phyloP scores from a whole-genome alignment of 2,329 filamentous ascomycete species.

The Penicillium sp. region DNA sequence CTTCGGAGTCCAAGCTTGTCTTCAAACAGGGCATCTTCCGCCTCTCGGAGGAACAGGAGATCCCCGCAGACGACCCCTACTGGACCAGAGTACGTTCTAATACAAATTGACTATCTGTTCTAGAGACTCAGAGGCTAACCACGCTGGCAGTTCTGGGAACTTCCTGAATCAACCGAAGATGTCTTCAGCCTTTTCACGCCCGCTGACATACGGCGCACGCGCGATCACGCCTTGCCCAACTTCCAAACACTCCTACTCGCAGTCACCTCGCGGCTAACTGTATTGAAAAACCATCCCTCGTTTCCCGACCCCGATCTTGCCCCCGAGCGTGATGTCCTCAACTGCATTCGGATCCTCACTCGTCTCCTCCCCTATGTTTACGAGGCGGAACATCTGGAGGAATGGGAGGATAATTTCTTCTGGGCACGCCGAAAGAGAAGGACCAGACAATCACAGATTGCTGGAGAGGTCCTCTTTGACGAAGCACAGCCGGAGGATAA shows the following conservation, averaged over 20 bases:
- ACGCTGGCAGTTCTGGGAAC: constrained; percentile 79
- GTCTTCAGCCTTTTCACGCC: constrained; percentile 94
- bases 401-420: constrained; percentile 93
- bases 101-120: not conserved
- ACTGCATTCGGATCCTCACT: constrained; percentile 89
- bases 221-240: constrained; percentile 81
- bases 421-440: constrained; percentile 75
- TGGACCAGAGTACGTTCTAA: constrained; percentile 75
- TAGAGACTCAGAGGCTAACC: constrained; percentile 21
- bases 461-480: constrained; percentile 80
- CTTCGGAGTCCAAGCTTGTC: constrained; percentile 96
- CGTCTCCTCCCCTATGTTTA: constrained; percentile 88
- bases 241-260: constrained; percentile 85
- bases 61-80: constrained; percentile 83
- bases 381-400: constrained; percentile 76
- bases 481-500: constrained; percentile 61
- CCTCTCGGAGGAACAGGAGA: constrained; percentile 86
- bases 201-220: constrained; percentile 80
- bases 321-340: constrained; percentile 81
- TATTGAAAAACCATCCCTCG: constrained; percentile 81
- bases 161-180: constrained; percentile 93
- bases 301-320: constrained; percentile 86
- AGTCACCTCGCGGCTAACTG: constrained; percentile 76
- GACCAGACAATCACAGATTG: constrained; percentile 64
- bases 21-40: constrained; percentile 99